Base-by-base conservation (phyloP, 1,284 basidiomycete genomes). In the Tranzscheliella williamsii region DNA sequence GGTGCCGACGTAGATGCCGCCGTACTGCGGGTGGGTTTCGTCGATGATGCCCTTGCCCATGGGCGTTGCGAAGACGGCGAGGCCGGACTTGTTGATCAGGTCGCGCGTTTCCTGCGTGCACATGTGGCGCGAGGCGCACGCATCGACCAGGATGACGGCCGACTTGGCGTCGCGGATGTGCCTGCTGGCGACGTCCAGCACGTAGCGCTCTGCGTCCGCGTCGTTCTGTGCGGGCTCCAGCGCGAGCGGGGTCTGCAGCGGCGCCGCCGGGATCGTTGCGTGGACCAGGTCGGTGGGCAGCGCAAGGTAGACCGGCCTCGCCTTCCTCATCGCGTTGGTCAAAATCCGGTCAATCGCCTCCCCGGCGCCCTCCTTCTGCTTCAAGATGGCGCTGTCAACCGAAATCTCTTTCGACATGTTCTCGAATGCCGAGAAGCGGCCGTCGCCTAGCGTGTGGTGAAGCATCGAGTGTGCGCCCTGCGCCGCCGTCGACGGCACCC, bases 21-120 rank as follows among this genome's bases (percentile, higher is more conserved):
- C 91, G 78, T 88, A 96, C n/a, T 90, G 84, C 16, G 85, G 83
- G 50, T 88, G 86, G 35, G 83, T 82, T 79, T 96, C 94, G 57
- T 86, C 84, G 12, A 95, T 80, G 0, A 86, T 83, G 1, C 86
- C 85, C 79, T 94, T 94, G 32, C 90, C 92, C 91, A 94, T 93
- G 0, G 91, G 91, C 0, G 90, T 84, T 13, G 85, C 52, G 18
- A 64, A 70, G 12, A 73, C 62, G 13, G 70, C 56, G 24, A 73
- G 61, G 17, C 84, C 84, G 6, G 88, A 89, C 38, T 81, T 81
- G 48, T 84, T 80, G 40, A 89, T 79, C 29, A 97, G 82, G 38
- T 90, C 84, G 37, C 83, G 81, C 4, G 89, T 81, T 72, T 89
- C 86, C 1, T 83, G 75, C 29, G 83, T 83, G 30, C 87, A 87